These are phyloP conservation scores for Multifurca ochricompacta DNA, from an alignment of 768 basidiomycete genomes.

Conservation along the genomic window DNA sequence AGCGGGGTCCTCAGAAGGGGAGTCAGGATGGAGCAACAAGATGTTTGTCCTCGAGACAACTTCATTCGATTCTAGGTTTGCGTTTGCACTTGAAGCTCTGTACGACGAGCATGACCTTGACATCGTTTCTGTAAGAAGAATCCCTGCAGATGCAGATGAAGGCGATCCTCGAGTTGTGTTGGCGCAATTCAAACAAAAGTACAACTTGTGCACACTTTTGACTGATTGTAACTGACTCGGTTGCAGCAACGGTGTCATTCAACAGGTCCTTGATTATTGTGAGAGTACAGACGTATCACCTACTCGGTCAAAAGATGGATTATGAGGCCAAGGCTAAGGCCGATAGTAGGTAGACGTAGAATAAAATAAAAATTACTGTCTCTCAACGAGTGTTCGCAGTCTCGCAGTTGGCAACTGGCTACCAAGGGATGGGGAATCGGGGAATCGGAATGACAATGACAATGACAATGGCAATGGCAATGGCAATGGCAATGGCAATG, in stretches of 20 bases:
- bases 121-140: background rate
- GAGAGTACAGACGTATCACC: background rate
- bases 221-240: background rate
- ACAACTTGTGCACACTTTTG: too few relatives aligned
- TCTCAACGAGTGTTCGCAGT: background rate
- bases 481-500: too few relatives aligned
- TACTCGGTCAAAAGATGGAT: too few relatives aligned
- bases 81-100: background rate
- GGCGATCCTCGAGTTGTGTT: conserved; percentile 44
- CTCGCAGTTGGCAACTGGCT: background rate
- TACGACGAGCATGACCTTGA: background rate
- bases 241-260: conserved; percentile 45
- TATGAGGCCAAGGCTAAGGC: too few relatives aligned
- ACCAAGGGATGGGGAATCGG: background rate
- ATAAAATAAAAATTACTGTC: too few relatives aligned
- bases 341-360: too few relatives aligned
- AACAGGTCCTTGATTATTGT: conserved; percentile 51
- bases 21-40: conserved; percentile 39
- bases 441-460: too few relatives aligned
- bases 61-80: conserved; percentile 40
- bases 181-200: conserved; percentile 66
- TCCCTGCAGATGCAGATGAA: conserved; percentile 33
- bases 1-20: conserved; percentile 45
- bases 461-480: too few relatives aligned
- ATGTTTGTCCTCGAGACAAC: conserved; percentile 76